Percentiles rank a stretch among this genome's conserved stretches.
Conservation (phyloP, 2,329 filamentous ascomycete species). For the Lizonia empirigonia region DNA sequence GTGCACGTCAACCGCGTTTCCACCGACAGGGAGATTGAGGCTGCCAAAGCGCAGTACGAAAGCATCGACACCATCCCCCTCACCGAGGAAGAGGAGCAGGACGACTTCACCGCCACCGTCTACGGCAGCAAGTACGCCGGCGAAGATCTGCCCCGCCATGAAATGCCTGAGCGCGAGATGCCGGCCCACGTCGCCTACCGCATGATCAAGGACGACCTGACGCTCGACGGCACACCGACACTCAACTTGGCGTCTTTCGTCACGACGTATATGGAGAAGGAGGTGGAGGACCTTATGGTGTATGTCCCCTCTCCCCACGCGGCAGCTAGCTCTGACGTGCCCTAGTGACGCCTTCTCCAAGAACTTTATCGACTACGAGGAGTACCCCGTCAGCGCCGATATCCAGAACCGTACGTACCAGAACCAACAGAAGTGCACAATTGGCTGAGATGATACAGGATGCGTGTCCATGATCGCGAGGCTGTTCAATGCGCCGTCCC, state of each 20-base stretch:
- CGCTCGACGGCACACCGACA: constrained; percentile 72
- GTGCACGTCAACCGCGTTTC: constrained; percentile 56
- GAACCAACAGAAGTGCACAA: constrained; percentile 72
- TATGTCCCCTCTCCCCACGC: constrained; percentile 42
- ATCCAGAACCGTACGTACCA: constrained; percentile 77
- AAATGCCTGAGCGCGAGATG: constrained; percentile 85
- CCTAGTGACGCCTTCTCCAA: constrained; percentile 78
- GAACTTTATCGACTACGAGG: constrained; percentile 72
- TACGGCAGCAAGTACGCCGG: constrained; percentile 87
- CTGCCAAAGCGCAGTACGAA: constrained; percentile 28
- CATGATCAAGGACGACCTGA: constrained; percentile 89
- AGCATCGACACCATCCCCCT: constrained; percentile 32
- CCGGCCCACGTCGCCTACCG: constrained; percentile 91
- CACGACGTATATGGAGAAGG: constrained; percentile 95
- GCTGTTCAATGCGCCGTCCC: constrained; percentile 79
- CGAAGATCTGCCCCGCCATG: constrained; percentile 76
- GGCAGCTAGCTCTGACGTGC: background rate
- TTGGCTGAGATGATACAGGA: constrained; percentile 56
- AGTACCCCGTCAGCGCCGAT: constrained; percentile 58
- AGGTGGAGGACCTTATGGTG: constrained; percentile 93
- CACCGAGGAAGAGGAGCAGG: constrained; percentile 46
- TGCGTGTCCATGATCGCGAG: constrained; percentile 65
- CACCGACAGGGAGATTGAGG: constrained; percentile 48
- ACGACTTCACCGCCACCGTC: constrained; percentile 74
- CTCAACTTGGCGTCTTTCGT: constrained; percentile 86